Conservation (phyloP, 164 flowering plant species). For the Protea cynaroides region DNA sequence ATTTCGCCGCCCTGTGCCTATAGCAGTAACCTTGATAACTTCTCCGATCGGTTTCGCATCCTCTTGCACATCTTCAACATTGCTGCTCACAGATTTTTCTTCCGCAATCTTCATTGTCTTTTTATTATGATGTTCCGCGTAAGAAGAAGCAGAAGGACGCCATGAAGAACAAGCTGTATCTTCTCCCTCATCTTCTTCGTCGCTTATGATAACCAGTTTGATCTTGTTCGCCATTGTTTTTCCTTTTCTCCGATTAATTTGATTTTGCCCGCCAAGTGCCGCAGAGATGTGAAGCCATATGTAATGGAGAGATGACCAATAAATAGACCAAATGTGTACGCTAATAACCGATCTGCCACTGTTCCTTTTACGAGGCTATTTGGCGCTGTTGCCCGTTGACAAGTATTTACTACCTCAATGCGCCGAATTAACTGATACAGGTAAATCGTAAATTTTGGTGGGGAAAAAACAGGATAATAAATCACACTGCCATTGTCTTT, state of each 20-base stretch:
- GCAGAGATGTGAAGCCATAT: no score
- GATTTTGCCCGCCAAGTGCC: background rate
- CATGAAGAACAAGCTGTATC: slow-evolving; percentile 10
- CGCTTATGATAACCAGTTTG: slow-evolving; percentile 49
- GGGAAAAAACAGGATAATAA: no score
- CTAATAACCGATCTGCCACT: no score
- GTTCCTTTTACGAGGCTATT: no score
- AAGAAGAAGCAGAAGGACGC: slow-evolving; percentile 6
- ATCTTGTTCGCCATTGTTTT: slow-evolving; percentile 43
- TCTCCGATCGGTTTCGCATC: slow-evolving; percentile 75
- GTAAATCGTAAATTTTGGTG: no score
- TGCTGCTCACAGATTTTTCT: slow-evolving; percentile 8
- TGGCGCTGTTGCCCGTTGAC: no score
- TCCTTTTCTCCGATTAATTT: no score
- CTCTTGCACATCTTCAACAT: slow-evolving; percentile 24
- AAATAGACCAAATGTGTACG: no score
- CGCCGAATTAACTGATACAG: no score
- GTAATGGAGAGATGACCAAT: no score
- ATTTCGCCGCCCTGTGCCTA: slow-evolving; percentile 41
- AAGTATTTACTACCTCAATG: no score
- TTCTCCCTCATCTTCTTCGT: slow-evolving; percentile 56
- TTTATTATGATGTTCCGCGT: slow-evolving; percentile 9
- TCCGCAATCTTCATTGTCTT: slow-evolving; percentile 8
- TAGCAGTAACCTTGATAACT: slow-evolving; percentile 46
- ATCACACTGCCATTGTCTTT: no score